phyloP scores from a whole-genome alignment of 164 flowering plant species.

The Macadamia integrifolia region DNA sequence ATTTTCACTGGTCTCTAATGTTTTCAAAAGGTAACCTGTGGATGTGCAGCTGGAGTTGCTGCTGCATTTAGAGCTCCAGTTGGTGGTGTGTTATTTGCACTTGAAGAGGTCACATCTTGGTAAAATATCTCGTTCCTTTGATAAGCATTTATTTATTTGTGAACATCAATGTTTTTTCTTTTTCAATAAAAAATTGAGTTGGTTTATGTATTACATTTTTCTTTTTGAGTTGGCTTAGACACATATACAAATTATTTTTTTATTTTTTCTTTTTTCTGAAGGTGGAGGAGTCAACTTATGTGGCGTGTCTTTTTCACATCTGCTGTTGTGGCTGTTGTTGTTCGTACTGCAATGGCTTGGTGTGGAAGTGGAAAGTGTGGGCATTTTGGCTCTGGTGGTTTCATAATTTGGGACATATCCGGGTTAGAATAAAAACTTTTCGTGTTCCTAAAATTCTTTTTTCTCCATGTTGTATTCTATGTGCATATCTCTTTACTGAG shows the following conservation, averaged over 20 bases:
- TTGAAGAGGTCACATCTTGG: conserved; percentile 99
- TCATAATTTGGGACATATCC: conserved; percentile 95
- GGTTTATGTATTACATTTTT: background rate
- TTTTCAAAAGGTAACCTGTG: conserved; percentile 93
- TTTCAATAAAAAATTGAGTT: too few relatives aligned
- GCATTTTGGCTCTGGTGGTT: conserved; percentile 98
- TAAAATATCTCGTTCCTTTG: conserved; percentile 18
- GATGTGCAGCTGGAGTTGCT: conserved; percentile 99
- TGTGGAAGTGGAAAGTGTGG: conserved; percentile 94
- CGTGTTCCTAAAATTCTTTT: background rate
- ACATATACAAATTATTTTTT: background rate
- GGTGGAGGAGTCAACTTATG: conserved; percentile 99
- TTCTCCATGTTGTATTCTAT: background rate
- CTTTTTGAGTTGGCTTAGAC: background rate
- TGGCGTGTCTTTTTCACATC: conserved; percentile 99
- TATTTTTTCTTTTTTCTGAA: conserved; percentile 14
- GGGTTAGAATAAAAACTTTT: conserved; percentile 46
- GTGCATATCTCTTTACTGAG: background rate
- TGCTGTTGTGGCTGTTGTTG: conserved; percentile 97
- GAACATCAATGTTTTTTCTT: too few relatives aligned
- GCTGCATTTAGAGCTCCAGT: conserved; percentile 99
- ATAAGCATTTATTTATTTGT: background rate
- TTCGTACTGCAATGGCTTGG: conserved; percentile 96
- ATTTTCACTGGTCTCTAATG: conserved; percentile 28
- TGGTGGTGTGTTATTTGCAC: conserved; percentile 96